Evolutionary conservation across 2,329 filamentous ascomycete species (phyloP).

Genomic region (Ophiostoma piceae): DNA sequence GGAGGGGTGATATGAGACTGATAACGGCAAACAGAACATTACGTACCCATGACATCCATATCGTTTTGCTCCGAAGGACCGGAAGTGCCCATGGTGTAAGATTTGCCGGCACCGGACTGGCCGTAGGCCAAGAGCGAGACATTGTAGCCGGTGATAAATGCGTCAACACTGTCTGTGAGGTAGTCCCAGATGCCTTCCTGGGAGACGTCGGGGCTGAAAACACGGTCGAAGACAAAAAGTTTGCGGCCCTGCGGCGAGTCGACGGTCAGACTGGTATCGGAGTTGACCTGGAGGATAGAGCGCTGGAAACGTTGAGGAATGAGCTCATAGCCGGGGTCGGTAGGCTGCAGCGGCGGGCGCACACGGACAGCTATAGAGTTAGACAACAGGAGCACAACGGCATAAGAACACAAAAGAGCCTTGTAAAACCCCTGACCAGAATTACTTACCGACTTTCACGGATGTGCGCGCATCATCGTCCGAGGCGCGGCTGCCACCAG

Average conservation of each 20-base stretch:
- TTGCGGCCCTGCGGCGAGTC: slow-evolving; percentile 91
- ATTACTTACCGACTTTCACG: slow-evolving; percentile 86
- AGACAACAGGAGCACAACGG: background rate
- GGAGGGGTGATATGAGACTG: background rate
- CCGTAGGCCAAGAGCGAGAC: slow-evolving; percentile 95
- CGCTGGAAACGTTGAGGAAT: slow-evolving; percentile 94
- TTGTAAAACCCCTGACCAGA: slow-evolving; percentile 16
- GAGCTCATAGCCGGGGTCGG: slow-evolving; percentile 87
- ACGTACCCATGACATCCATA: slow-evolving; percentile 69
- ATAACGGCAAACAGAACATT: background rate
- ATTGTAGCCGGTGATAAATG: slow-evolving; percentile 96
- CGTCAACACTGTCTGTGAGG: slow-evolving; percentile 78
- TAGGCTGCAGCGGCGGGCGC: slow-evolving; percentile 74
- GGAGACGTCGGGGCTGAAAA: slow-evolving; percentile 75
- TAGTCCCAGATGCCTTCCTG: slow-evolving; percentile 96
- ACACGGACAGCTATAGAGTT: slow-evolving; percentile 72
- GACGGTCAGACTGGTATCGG: slow-evolving; percentile 77
- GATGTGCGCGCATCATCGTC: slow-evolving; percentile 88
- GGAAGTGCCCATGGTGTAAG: slow-evolving; percentile 97
- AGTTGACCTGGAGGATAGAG: slow-evolving; percentile 84
- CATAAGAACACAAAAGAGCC: background rate
- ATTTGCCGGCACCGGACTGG: slow-evolving; percentile 95
- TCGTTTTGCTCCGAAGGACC: slow-evolving; percentile 73
- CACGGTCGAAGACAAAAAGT: slow-evolving; percentile 92
- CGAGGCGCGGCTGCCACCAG: slow-evolving; percentile 72